Percentiles rank a stretch among this genome's conserved stretches.
phyloP scores from a whole-genome alignment of 192 early-diverging fungal genomes.

The Linnemannia exigua region DNA sequence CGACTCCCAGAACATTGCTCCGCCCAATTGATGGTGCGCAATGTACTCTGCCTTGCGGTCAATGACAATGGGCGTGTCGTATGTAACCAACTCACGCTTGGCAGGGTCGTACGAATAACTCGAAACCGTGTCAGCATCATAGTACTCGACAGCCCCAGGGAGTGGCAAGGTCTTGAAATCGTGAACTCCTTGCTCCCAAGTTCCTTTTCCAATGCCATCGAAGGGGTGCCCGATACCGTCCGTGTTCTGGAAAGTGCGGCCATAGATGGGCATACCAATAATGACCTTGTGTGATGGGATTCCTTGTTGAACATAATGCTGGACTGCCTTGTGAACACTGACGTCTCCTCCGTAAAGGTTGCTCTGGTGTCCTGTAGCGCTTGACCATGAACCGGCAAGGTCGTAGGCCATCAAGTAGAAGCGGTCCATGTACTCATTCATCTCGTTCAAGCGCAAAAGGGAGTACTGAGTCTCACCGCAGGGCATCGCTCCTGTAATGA shows the following conservation, averaged over 20 bases:
- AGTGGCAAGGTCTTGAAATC: conserved; percentile 89
- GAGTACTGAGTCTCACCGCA: conserved; percentile 74
- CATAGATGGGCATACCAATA: conserved; percentile 93
- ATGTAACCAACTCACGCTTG: conserved; percentile 81
- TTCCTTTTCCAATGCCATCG: conserved; percentile 80
- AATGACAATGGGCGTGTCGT: conserved; percentile 80
- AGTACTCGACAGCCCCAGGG: conserved; percentile 75
- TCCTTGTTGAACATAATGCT: conserved; percentile 76
- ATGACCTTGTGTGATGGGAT: conserved; percentile 89
- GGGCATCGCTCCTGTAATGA: conserved; percentile 79
- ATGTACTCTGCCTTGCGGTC: conserved; percentile 78
- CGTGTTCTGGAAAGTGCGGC: conserved; percentile 92
- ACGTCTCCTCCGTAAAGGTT: conserved; percentile 79
- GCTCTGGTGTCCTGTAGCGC: conserved; percentile 86
- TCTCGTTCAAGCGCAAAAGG: conserved; percentile 70
- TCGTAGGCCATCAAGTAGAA: conserved; percentile 98
- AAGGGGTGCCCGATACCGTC: conserved; percentile 74
- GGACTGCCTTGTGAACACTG: conserved; percentile 78
- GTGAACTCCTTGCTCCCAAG: conserved; percentile 93
- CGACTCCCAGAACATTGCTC: conserved; percentile 89
- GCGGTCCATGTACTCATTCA: conserved; percentile 76
- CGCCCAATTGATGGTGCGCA: conserved; percentile 68
- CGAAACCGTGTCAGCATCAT: conserved; percentile 83
- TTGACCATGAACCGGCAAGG: conserved; percentile 76
- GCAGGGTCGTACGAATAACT: conserved; percentile 85